Base-by-base conservation (phyloP, 2,329 filamentous ascomycete genomes). In the Pseudogymnoascus sp. region DNA sequence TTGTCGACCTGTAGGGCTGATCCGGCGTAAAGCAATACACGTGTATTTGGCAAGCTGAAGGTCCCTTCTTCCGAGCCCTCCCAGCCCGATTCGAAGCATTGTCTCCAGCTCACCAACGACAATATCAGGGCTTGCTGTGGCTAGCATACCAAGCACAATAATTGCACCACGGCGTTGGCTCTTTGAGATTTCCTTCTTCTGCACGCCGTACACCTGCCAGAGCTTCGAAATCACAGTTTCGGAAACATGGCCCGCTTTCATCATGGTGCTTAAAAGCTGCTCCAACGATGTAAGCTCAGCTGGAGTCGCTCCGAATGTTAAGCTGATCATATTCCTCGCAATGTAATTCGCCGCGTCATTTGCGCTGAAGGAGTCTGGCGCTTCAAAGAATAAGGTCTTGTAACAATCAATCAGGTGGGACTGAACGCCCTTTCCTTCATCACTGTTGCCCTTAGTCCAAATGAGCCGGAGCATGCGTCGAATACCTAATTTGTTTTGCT, bases 361-460 rank as follows among this genome's bases (percentile, higher is more conserved):
- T 30, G 86, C 78, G 62, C 82, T 90, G 75, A 96, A 97, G 4
- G 86, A 86, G 63, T 91, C 90, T 0, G 94, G 94, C 0, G 95
- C 92, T 70, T 96, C 91, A 69, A 99, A 99, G 75, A 97, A 99
- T 0, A 99, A 83, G 18, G 90, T 86, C 71, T 89, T 94, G 78
- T 99, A 99, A 73, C 91, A 96, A 68, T 99, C 94, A 66, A 99
- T 96, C 30, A 99, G 81, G 74, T 99, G 94, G 2, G 89, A 90
- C 72, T 99, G 95, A 2, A 99, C 92, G 61, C 94, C 94, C 76
- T 97, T 99, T 69, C 95, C 94, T 79, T 99, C 95, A 70, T 99
- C 94, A 69, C 91, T 97, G 75, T 97, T 99, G 68, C 94, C 93
- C 76, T 99, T 99, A 65, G 94, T 99, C 94, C 94, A 99, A 73